Conservation (phyloP, 2,329 filamentous ascomycete species). For the Gliomastix tumulicola region DNA sequence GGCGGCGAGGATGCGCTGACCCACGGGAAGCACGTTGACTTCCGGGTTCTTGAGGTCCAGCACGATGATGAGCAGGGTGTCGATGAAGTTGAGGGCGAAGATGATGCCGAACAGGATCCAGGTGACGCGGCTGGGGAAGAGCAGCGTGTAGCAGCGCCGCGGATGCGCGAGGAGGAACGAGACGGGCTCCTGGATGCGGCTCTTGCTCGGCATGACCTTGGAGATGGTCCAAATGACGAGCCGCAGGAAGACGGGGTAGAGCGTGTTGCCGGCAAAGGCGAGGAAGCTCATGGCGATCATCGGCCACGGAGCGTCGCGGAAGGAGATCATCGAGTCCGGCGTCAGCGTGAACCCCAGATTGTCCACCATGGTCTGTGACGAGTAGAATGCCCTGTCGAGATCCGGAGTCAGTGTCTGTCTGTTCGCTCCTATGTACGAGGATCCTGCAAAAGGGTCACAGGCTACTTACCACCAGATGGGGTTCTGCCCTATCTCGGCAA, state of each 20-base stretch:
- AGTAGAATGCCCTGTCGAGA: slow-evolving; percentile 34
- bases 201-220: slow-evolving; percentile 54
- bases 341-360: slow-evolving; percentile 84
- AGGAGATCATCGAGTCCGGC: slow-evolving; percentile 88
- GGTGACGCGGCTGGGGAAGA: slow-evolving; percentile 84
- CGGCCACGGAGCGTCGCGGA: slow-evolving; percentile 68
- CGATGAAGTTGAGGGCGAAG: slow-evolving; percentile 72
- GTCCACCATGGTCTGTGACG: slow-evolving; percentile 73
- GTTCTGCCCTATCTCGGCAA: slow-evolving; percentile 57
- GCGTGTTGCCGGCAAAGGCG: slow-evolving; percentile 91
- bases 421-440: slow-evolving; percentile 41
- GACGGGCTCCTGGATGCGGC: slow-evolving; percentile 80
- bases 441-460: slow-evolving; percentile 96
- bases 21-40: slow-evolving; percentile 61
- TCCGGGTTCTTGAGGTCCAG: slow-evolving; percentile 75
- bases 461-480: slow-evolving; percentile 55
- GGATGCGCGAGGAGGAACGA: slow-evolving; percentile 90
- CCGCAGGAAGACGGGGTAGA: slow-evolving; percentile 89
- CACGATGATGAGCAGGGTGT: slow-evolving; percentile 86
- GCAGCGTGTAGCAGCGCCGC: slow-evolving; percentile 86
- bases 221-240: slow-evolving; percentile 84
- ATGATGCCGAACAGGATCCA: slow-evolving; percentile 95
- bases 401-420: not conserved
- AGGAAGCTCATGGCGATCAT: slow-evolving; percentile 76
- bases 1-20: slow-evolving; percentile 74